Evolutionary conservation across 805 yeast genomes (phyloP), one percentile per base, ranked within the genome.

Genomic region (Starmerella stigmatis): DNA sequence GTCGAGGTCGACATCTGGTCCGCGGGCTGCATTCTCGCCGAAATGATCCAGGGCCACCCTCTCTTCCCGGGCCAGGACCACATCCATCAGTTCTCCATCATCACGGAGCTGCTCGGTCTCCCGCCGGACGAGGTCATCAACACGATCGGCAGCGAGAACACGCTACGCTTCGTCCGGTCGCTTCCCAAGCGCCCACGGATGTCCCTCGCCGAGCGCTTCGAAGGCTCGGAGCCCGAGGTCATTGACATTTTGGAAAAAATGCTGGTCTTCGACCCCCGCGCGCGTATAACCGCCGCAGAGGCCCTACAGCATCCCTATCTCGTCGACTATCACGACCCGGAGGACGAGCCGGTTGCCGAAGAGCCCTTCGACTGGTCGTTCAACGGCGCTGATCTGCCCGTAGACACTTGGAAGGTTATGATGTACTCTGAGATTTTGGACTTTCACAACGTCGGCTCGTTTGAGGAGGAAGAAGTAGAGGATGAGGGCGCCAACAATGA

Each of bases 351-450:
- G 1, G 81, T 76, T 5, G 95, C 97, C 25, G 85, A 79, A 40
- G 84, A 81, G 54, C 82, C 81, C 62, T 92, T 92, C 59, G 98
- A 92, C 65, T 92, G 99, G 99, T 80, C 92, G 58, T 89, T 89
- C 65, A 89, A 92, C 63, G 97, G 94, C 57, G 97, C 96, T 0
- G 98, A 89, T 64, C 72, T 89, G 57, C 96, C 97, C 3, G 92
- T 92, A 15, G 97, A 92, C 60, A 86, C 96, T 12, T 89, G 98
- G 98, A 79, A 94, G 68, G 94, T 86, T 16, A 89, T 92, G 97
- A 89, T 92, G 95, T 92, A 92, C 67, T 81, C 94, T 43, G 98
- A 89, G 66, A 92, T 89, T 51, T 71, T 92, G 55, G 96, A 89
- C 63, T 89, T 86, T 74, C 97, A 89, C 65, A 94, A 86, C 63